Base-by-base conservation (phyloP, 768 basidiomycete species). In the Ramaria sp. region DNA sequence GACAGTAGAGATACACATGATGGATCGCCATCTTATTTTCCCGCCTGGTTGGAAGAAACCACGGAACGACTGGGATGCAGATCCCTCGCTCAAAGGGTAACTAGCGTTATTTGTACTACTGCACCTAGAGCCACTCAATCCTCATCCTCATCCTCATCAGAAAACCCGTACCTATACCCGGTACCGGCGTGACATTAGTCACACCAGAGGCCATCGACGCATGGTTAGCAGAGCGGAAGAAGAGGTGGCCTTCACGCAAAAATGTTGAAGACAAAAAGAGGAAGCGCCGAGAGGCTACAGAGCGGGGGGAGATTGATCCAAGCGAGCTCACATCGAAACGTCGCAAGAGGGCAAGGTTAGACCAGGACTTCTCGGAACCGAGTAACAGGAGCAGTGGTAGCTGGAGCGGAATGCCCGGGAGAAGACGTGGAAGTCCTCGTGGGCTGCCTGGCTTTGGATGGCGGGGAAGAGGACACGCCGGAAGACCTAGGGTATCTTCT, bases 161-260 rank as follows among this genome's bases (percentile, higher is more conserved):
- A 55, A 88, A 88, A 66, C 73, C 75, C 1, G 67, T 89, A 20
- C 74, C 78, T 3, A 88, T 92, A 37, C 82, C 83, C 58, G 93
- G 93, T 4, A 95, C 92, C 2, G 81, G 71, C 30, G 65, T 95
- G 18, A 63, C 76, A 9, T 74, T 98, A 16, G 79, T 95, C 61
- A 83, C 87, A 0, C 88, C 85, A 7, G 92, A 92, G 61, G 79
- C 83, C 7, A 70, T 97, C 56, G 79, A 78, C 20, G 79, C 78
- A 30, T 98, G 95, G 95, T 78, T 95, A 47, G 81, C 78, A 13
- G 94, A 97, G 62, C 82, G 95, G 39, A 93, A 81, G 67, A 82
- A 79, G 60, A 79, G 86, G 15, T 98, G 86, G 74, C 95, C 95
- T 10, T 87, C 82, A 16, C 64, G 76, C 28, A 63, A 73, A 47